Base-by-base conservation (phyloP, 1,284 basidiomycete genomes). In the Cryptococcus sp. region DNA sequence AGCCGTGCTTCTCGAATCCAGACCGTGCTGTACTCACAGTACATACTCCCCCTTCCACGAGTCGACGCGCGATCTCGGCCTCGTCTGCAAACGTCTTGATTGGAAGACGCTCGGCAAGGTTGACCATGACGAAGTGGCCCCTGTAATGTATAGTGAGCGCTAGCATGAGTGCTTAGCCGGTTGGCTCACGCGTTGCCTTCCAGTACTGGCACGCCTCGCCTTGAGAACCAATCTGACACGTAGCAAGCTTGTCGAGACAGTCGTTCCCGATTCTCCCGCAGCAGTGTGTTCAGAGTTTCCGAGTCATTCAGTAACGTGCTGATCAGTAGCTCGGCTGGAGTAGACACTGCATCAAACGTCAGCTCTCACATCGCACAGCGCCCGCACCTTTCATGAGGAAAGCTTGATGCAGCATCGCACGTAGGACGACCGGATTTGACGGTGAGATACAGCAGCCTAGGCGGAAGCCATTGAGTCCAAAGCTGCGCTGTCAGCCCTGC, bases 381-480 rank as follows among this genome's bases (percentile, higher is more conserved):
- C 56, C 62, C 46, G 31, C 44, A 64, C 68, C 61, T 60, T 72
- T 72, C 64, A 70, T 67, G 31, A 70, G 62, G 57, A 72, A 61
- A n/a, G 55, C 53, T 6, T 67, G 64, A 47, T 64, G 61, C n/a
- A 68, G 67, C 60, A 73, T 62, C 5, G 72, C 64, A 17, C 70
- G 66, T n/a, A 77, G 66, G 13, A 78, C 64, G 15, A 68, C 61
- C 3, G 69, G 71, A 63, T 79, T 78, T 50, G 69, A 63, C 59
- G 75, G 77, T 13, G 72, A 72, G 42, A 78, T 65, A 8, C 77
- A 64, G n/a, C 67, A 61, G 17, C 76, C 77, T 38, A 76, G 62
- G 1, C 75, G 69, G 19, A 74, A 62, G 0, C 78, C 78, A 65
- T 80, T 80, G 23, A 71, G 62, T 56, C 77, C 77, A 50, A 79